Percentiles rank a stretch among this genome's conserved stretches.
These are phyloP conservation scores for Penicillium argentinense DNA, from an alignment of 495 filamentous ascomycete genomes.

Conservation along the genomic window DNA sequence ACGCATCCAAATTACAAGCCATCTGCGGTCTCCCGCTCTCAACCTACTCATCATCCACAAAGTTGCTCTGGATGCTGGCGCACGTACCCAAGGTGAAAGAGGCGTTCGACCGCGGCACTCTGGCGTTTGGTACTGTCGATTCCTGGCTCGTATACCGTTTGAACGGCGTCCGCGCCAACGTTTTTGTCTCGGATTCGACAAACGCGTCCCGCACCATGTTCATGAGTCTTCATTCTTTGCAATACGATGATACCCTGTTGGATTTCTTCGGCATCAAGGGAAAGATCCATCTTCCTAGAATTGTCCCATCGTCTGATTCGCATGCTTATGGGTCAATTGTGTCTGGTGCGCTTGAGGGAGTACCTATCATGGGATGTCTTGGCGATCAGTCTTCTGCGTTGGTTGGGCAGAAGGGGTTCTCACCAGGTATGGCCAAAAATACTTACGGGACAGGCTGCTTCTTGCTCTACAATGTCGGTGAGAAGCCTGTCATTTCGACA, in stretches of 20 bases:
- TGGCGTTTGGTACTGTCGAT: conserved; percentile 91
- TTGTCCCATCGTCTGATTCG: conserved; percentile 80
- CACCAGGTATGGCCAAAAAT: conserved; percentile 87
- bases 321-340: conserved; percentile 69
- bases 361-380: conserved; percentile 80
- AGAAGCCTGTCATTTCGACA: conserved; percentile 83
- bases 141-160: conserved; percentile 89
- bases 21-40: conserved; percentile 89
- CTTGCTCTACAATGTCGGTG: conserved; percentile 89
- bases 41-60: conserved; percentile 90
- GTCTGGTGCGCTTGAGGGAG: conserved; percentile 62
- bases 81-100: conserved; percentile 71
- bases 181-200: conserved; percentile 87
- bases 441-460: conserved; percentile 98
- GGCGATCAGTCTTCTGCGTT: conserved; percentile 93
- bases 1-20: conserved; percentile 63
- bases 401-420: conserved; percentile 90
- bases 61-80: conserved; percentile 81
- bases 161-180: conserved; percentile 67
- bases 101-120: conserved; percentile 73
- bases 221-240: conserved; percentile 80
- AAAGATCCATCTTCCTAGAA: conserved; percentile 71
- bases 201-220: conserved; percentile 98
- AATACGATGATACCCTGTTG: conserved; percentile 80
- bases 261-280: conserved; percentile 80